phyloP scores from a whole-genome alignment of 2,329 filamentous ascomycete genomes.

The Fusarium torulosum region DNA sequence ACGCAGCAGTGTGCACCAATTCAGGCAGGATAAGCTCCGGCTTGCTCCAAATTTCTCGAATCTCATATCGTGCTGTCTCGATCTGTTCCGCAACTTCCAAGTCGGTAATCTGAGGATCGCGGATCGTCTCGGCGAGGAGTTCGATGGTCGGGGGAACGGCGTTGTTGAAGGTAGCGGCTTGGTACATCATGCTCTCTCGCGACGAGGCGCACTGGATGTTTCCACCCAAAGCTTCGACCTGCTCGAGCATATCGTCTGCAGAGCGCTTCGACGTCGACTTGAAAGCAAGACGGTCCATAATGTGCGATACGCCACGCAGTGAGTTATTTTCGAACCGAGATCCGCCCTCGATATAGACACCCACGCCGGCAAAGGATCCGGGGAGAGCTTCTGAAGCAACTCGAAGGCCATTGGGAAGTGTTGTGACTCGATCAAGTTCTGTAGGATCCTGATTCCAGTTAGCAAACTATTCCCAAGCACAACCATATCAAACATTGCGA shows the following conservation, averaged over 20 bases:
- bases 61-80: slow-evolving; percentile 93
- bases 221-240: slow-evolving; percentile 88
- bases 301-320: slow-evolving; percentile 91
- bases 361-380: slow-evolving; percentile 93
- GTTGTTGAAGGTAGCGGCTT: slow-evolving; percentile 96
- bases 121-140: slow-evolving; percentile 92
- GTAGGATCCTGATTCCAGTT: slow-evolving; percentile 74
- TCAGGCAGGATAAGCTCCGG: slow-evolving; percentile 96
- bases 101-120: slow-evolving; percentile 85
- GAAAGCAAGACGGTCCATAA: slow-evolving; percentile 95
- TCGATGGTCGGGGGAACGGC: slow-evolving; percentile 85
- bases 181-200: slow-evolving; percentile 97
- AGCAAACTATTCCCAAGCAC: neutral
- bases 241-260: slow-evolving; percentile 87
- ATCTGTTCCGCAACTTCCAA: slow-evolving; percentile 89
- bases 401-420: slow-evolving; percentile 89
- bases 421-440: slow-evolving; percentile 89
- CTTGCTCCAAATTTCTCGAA: slow-evolving; percentile 97
- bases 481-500: rapidly evolving
- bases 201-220: slow-evolving; percentile 98
- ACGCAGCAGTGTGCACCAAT: slow-evolving; percentile 94
- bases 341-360: slow-evolving; percentile 94
- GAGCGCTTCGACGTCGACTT: slow-evolving; percentile 82
- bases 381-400: slow-evolving; percentile 95
- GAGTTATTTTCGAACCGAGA: slow-evolving; percentile 91